Percentiles rank a stretch among this genome's conserved stretches.
Evolutionary conservation across 1,139 yeast species (phyloP).

Genomic region (Geotrichum phurueaensis): DNA sequence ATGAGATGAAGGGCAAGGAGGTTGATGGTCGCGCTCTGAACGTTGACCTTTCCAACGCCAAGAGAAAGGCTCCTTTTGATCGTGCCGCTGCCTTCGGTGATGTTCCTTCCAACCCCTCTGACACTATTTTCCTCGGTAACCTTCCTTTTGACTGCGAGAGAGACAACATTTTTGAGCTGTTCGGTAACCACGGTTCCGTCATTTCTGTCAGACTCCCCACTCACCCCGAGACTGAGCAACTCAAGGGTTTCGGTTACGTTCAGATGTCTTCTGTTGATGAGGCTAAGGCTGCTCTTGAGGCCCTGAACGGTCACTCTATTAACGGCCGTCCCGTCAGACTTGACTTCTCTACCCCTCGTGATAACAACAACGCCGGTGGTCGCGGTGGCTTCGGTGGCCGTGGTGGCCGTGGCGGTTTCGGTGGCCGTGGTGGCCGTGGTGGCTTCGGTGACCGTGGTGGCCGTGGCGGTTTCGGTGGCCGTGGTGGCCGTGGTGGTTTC

Average conservation of each 20-base stretch:
- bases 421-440: neutral
- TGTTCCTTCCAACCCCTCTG: constrained; percentile 44
- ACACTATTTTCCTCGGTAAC: constrained; percentile 93
- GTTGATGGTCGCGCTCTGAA: constrained; percentile 96
- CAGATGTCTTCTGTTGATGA: constrained; percentile 83
- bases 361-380: constrained; percentile 38
- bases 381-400: constrained; percentile 39
- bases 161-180: constrained; percentile 65
- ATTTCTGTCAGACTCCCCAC: constrained; percentile 92
- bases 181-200: constrained; percentile 73
- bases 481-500: neutral
- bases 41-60: constrained; percentile 83
- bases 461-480: constrained; percentile 1
- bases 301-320: constrained; percentile 80
- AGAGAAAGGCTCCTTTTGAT: constrained; percentile 28
- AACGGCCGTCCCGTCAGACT: constrained; percentile 93
- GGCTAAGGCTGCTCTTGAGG: constrained; percentile 84
- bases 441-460: constrained; percentile 1
- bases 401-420: constrained; percentile 36
- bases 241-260: constrained; percentile 98
- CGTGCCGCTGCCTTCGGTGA: constrained; percentile 15
- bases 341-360: constrained; percentile 91
- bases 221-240: constrained; percentile 97
- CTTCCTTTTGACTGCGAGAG: constrained; percentile 83
- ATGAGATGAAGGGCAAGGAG: constrained; percentile 83